A percentile compares a stretch with the other conserved stretches of the same genome.
Evolutionary conservation across 306 rosid species (phyloP).

Genomic region (Psophocarpus tetragonolobus): DNA sequence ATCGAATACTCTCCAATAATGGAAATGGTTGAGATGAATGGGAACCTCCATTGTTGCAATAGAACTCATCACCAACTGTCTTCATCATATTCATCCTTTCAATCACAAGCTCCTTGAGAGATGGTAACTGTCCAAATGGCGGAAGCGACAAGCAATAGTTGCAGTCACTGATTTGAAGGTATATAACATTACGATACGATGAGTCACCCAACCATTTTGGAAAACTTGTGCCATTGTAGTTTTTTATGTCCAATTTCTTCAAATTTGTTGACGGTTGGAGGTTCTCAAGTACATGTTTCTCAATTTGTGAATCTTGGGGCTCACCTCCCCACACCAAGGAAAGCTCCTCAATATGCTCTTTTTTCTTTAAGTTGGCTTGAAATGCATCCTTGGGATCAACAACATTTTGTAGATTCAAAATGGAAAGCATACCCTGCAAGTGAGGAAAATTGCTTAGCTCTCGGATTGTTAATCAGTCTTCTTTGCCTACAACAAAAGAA

Average conservation of each 20-base stretch:
- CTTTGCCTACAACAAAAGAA: neutral
- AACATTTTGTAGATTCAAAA: neutral
- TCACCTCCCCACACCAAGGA: neutral
- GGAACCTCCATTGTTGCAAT: neutral
- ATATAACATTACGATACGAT: no score
- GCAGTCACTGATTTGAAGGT: no score
- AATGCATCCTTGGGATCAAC: neutral
- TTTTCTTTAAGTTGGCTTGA: neutral
- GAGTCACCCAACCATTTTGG: no score
- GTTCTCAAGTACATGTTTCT: neutral
- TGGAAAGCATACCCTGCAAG: conserved; percentile 12
- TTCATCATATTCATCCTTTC: neutral
- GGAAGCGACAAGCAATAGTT: no score
- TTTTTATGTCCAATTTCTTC: neutral
- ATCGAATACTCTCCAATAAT: neutral
- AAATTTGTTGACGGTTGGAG: conserved; percentile 8
- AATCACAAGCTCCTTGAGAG: no score
- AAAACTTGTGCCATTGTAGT: no score
- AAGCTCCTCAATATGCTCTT: neutral
- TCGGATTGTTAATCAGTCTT: neutral
- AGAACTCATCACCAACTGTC: neutral
- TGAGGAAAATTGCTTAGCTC: neutral
- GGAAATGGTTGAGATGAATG: neutral
- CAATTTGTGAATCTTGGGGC: neutral
- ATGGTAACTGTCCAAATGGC: no score